Percentiles rank a stretch among this genome's conserved stretches.
Evolutionary conservation across 2,329 filamentous ascomycete species (phyloP).

Genomic region (Plenodomus tracheiphilus): DNA sequence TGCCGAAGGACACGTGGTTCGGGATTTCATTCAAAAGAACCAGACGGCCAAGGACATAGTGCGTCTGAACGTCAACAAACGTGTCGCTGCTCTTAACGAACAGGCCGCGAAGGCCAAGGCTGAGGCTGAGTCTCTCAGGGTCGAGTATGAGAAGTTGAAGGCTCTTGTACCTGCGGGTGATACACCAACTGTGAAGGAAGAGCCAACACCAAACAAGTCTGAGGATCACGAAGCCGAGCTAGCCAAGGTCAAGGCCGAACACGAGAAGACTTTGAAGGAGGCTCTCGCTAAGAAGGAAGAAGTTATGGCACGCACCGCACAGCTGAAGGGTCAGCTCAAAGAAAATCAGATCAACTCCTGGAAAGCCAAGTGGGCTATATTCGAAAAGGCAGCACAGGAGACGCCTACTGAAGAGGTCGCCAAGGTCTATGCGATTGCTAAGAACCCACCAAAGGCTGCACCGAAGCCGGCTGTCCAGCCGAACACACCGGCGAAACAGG

Average conservation of each 20-base stretch:
- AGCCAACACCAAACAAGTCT: constrained; percentile 12
- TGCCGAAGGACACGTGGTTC: constrained; percentile 12
- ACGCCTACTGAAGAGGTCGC: constrained; percentile 81
- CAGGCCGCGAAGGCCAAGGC: neutral
- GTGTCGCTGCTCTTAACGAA: neutral
- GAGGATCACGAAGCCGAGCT: constrained; percentile 22
- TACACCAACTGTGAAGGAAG: constrained; percentile 11
- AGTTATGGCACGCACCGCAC: constrained; percentile 62
- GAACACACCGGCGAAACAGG: constrained; percentile 18
- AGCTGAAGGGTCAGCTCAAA: constrained; percentile 72
- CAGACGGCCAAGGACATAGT: constrained; percentile 6
- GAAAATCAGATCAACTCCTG: constrained; percentile 64
- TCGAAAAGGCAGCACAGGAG: constrained; percentile 79
- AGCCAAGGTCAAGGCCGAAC: constrained; percentile 33
- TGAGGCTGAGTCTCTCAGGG: constrained; percentile 12
- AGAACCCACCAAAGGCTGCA: constrained; percentile 59
- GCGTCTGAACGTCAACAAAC: constrained; percentile 1
- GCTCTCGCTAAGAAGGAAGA: constrained; percentile 44
- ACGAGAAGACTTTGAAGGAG: constrained; percentile 44
- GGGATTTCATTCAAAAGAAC: constrained; percentile 12
- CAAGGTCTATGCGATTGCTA: constrained; percentile 87
- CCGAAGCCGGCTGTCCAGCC: constrained; percentile 20
- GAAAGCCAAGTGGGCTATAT: constrained; percentile 73
- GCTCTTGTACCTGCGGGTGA: constrained; percentile 13
- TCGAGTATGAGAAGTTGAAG: constrained; percentile 14